A percentile compares a stretch with the other conserved stretches of the same genome.
These are phyloP conservation scores for Sequoiadendron giganteum DNA, from an alignment of 75 land plant genomes.

Conservation along the genomic window DNA sequence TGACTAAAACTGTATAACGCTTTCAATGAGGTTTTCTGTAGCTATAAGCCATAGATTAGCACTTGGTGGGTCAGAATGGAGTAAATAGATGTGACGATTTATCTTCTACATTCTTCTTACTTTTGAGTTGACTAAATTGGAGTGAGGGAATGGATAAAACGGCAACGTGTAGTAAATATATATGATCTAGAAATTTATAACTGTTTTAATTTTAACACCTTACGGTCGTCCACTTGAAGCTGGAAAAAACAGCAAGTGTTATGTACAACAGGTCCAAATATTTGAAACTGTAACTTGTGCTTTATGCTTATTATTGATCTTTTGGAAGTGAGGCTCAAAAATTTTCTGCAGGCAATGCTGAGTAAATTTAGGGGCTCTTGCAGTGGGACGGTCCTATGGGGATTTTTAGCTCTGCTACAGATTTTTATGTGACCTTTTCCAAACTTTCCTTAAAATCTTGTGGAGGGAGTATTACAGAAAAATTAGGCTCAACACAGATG, in stretches of 20 bases:
- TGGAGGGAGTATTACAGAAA: too few relatives aligned
- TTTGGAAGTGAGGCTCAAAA: background rate
- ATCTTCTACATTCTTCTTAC: background rate
- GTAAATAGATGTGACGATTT: background rate
- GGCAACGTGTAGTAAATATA: background rate
- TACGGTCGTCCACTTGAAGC: too few relatives aligned
- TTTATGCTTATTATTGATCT: background rate
- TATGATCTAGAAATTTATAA: background rate
- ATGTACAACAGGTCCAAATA: background rate
- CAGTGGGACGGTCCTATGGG: background rate
- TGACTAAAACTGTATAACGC: background rate
- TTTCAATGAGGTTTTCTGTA: background rate
- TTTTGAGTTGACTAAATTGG: background rate
- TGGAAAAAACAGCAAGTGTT: background rate
- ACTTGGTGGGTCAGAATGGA: too few relatives aligned
- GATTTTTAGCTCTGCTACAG: background rate
- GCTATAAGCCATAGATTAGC: too few relatives aligned
- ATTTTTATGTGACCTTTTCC: too few relatives aligned
- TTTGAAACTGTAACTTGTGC: background rate
- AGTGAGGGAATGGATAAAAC: background rate
- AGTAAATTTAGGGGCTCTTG: background rate
- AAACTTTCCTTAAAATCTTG: too few relatives aligned
- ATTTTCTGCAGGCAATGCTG: background rate
- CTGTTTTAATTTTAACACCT: background rate
- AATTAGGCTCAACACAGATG: too few relatives aligned